phyloP scores from a whole-genome alignment of 2,329 filamentous ascomycete species.

The Magnaporthiopsis rhizophila region DNA sequence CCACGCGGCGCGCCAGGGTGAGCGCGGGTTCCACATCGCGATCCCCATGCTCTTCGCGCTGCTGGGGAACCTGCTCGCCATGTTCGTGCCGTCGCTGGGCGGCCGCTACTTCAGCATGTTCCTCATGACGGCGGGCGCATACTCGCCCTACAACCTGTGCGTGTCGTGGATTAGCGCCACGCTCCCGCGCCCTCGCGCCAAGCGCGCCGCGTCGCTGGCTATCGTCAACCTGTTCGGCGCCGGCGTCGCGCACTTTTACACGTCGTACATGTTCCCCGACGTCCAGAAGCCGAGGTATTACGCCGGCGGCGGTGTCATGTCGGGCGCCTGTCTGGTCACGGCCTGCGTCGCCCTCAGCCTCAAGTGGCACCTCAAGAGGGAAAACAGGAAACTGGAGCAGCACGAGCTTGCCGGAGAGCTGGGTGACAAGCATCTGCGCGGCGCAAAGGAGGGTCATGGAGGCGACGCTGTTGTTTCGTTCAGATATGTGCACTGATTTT shows the following conservation, averaged over 20 bases:
- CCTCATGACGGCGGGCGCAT: slow-evolving; percentile 48
- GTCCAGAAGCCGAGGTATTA: slow-evolving; percentile 22
- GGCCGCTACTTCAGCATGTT: slow-evolving; percentile 65
- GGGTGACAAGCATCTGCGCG: not conserved
- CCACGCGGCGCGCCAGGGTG: slow-evolving; percentile 64
- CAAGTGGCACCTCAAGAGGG: slow-evolving; percentile 14
- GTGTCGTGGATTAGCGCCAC: slow-evolving; percentile 71
- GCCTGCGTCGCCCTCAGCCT: slow-evolving; percentile 14
- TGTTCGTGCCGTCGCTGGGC: slow-evolving; percentile 49
- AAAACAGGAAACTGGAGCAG: slow-evolving; percentile 17
- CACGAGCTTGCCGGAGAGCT: slow-evolving; percentile 13
- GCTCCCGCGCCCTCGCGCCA: slow-evolving; percentile 66
- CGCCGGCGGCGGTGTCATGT: slow-evolving; percentile 20
- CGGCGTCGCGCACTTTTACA: slow-evolving; percentile 20
- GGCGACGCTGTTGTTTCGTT: not conserved
- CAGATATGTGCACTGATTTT: not conserved
- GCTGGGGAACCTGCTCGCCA: slow-evolving; percentile 58
- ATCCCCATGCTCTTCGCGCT: slow-evolving; percentile 47
- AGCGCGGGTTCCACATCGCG: slow-evolving; percentile 61
- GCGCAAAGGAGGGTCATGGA: not conserved
- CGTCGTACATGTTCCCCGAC: slow-evolving; percentile 22
- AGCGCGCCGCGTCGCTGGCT: slow-evolving; percentile 61
- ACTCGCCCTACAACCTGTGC: slow-evolving; percentile 58
- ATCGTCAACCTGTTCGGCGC: slow-evolving; percentile 52
- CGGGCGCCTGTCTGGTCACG: slow-evolving; percentile 18